Percentiles rank a stretch among this genome's conserved stretches.
Evolutionary conservation across 2,329 filamentous ascomycete genomes (phyloP).

Genomic region (Scedosporium boydii): DNA sequence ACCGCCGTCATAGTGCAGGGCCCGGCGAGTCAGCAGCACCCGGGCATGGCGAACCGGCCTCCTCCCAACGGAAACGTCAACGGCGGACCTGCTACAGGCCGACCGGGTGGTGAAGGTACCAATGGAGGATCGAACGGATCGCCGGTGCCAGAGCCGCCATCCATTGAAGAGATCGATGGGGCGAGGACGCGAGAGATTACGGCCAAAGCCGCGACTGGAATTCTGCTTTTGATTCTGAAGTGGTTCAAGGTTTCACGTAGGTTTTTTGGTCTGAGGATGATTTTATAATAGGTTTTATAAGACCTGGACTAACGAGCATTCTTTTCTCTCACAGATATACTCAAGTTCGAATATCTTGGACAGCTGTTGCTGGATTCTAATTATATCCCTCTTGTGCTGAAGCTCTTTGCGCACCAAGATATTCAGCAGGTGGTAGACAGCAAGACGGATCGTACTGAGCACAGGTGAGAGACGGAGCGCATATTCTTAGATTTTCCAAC

Average conservation of each 20-base stretch:
- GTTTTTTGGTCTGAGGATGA: slow-evolving; percentile 23
- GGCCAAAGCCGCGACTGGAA: slow-evolving; percentile 83
- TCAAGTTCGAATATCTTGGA: slow-evolving; percentile 93
- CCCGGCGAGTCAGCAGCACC: slow-evolving; percentile 32
- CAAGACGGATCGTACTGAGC: slow-evolving; percentile 70
- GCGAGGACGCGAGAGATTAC: slow-evolving; percentile 78
- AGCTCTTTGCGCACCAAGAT: slow-evolving; percentile 90
- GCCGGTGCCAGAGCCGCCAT: slow-evolving; percentile 30
- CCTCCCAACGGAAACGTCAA: slow-evolving; percentile 15
- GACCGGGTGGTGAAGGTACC: not conserved
- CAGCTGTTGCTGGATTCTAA: slow-evolving; percentile 91
- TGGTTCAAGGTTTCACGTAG: slow-evolving; percentile 93
- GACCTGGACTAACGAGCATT: slow-evolving; percentile 11
- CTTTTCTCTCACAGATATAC: slow-evolving; percentile 52
- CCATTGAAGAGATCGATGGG: slow-evolving; percentile 71
- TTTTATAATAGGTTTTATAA: not conserved
- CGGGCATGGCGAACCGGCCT: slow-evolving; percentile 21
- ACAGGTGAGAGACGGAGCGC: slow-evolving; percentile 47
- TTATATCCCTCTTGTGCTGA: slow-evolving; percentile 84
- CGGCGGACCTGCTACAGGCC: slow-evolving; percentile 11
- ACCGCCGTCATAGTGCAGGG: slow-evolving; percentile 68
- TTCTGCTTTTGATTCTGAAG: slow-evolving; percentile 79
- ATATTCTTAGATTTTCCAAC: no score
- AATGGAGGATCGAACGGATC: slow-evolving; percentile 15
- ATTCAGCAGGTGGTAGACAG: slow-evolving; percentile 83